Conservation (phyloP, 2,329 filamentous ascomycete genomes). For the Lizonia empirigonia region DNA sequence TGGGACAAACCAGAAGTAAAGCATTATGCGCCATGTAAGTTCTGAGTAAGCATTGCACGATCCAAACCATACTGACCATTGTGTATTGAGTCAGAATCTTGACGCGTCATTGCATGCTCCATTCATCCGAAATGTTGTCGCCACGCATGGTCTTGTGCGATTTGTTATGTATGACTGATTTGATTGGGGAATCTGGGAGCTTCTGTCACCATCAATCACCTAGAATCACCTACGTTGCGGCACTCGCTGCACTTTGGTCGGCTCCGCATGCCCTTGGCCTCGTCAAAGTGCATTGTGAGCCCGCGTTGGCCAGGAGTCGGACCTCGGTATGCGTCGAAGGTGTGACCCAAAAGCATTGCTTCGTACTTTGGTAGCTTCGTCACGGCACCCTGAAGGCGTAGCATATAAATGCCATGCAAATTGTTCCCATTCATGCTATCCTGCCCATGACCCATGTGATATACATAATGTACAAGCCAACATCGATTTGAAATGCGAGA, state of each 20-base stretch:
- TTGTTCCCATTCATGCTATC: slow-evolving; percentile 7
- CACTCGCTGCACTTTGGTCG: background rate
- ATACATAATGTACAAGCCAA: slow-evolving; percentile 26
- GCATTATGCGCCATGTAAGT: background rate
- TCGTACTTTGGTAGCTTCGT: background rate
- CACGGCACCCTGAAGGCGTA: background rate
- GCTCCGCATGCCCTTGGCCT: background rate
- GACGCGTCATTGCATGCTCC: background rate
- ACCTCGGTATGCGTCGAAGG: background rate
- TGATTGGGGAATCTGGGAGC: background rate
- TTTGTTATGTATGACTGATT: background rate
- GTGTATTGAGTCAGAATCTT: background rate
- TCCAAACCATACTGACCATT: background rate
- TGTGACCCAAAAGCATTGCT: background rate
- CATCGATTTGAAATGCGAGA: background rate
- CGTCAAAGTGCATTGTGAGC: background rate
- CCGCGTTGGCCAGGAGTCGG: background rate
- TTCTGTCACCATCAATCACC: background rate
- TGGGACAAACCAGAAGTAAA: background rate
- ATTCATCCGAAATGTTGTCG: too few species aligned
- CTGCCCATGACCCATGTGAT: slow-evolving; percentile 12
- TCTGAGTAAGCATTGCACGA: background rate
- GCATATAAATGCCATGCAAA: background rate
- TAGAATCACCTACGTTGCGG: background rate
- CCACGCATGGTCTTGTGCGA: background rate